Evolutionary conservation across 495 filamentous ascomycete genomes (phyloP).

Genomic region (Penicillium riverlandense): DNA sequence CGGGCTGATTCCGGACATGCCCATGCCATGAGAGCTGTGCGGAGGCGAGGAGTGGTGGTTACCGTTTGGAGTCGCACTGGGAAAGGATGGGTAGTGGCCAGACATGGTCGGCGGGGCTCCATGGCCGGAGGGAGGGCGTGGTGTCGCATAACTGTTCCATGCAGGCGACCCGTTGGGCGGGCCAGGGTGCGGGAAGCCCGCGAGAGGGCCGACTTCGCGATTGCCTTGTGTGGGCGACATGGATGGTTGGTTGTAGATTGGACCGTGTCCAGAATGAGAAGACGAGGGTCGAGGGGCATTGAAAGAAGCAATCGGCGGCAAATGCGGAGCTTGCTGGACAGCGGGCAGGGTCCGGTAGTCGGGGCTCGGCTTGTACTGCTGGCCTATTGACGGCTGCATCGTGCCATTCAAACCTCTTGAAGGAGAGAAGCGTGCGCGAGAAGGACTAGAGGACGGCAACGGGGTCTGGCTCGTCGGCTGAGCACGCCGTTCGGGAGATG

Average conservation of each 20-base stretch:
- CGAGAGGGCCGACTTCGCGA: conserved; percentile 39
- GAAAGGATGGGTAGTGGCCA: conserved; percentile 23
- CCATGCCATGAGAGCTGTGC: conserved; percentile 46
- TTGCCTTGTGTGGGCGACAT: conserved; percentile 46
- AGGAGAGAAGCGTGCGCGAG: conserved; percentile 31
- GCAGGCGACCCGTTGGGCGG: conserved; percentile 25
- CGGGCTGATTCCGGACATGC: conserved; percentile 63
- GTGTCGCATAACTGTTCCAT: conserved; percentile 27
- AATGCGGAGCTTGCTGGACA: conserved; percentile 23
- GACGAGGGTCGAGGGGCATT: conserved; percentile 36
- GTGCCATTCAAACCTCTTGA: conserved; percentile 26
- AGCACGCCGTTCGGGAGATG: conserved; percentile 35
- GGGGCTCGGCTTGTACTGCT: conserved; percentile 16
- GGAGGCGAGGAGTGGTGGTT: conserved; percentile 36
- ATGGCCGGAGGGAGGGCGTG: conserved; percentile 24
- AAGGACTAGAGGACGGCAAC: conserved; percentile 24
- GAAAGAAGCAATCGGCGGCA: conserved; percentile 27
- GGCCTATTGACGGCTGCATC: conserved; percentile 15
- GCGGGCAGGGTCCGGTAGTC: conserved; percentile 24
- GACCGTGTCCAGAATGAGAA: conserved; percentile 35
- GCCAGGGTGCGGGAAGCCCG: conserved; percentile 30
- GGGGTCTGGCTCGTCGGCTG: conserved; percentile 16
- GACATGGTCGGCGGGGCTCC: conserved; percentile 16
- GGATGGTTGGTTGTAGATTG: conserved; percentile 37
- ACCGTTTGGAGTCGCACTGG: conserved; percentile 26